Conservation (phyloP, 164 flowering plant species). For the Vitis rupestris region DNA sequence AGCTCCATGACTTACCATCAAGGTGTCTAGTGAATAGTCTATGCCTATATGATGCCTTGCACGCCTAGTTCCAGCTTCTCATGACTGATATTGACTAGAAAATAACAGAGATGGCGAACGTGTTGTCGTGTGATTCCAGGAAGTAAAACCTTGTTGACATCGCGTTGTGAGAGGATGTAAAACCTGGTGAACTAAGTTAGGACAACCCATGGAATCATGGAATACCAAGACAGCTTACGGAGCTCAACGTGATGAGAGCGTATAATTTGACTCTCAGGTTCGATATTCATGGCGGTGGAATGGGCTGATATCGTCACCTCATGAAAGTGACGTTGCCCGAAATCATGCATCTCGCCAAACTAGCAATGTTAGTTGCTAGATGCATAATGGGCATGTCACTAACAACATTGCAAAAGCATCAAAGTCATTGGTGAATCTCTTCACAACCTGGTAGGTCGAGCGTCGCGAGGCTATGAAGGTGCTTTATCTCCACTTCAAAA, state of each 20-base stretch:
- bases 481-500: too few species aligned
- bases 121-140: conserved; percentile 68
- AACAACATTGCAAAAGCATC: too few species aligned
- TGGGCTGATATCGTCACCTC: conserved; percentile 91
- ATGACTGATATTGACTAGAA: conserved; percentile 22
- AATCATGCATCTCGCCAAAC: conserved; percentile 81
- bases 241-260: conserved; percentile 99
- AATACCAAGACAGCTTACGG: conserved; percentile 98
- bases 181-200: conserved; percentile 90
- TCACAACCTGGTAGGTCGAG: too few species aligned
- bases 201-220: conserved; percentile 97
- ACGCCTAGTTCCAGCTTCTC: too few species aligned
- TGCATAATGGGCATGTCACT: too few species aligned
- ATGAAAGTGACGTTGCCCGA: conserved; percentile 95
- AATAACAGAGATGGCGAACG: conserved; percentile 89
- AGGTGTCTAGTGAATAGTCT: too few species aligned
- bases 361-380: conserved; percentile 9
- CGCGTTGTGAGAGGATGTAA: conserved; percentile 97
- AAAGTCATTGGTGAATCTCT: too few species aligned
- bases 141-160: conserved; percentile 86
- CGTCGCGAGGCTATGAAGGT: too few species aligned
- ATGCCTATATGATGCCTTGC: too few species aligned
- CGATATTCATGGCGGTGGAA: conserved; percentile 97
- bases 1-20: too few species aligned
- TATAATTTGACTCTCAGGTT: conserved; percentile 59